Conservation (phyloP, 148 eudicot genomes). For the Polygonum aviculare region DNA sequence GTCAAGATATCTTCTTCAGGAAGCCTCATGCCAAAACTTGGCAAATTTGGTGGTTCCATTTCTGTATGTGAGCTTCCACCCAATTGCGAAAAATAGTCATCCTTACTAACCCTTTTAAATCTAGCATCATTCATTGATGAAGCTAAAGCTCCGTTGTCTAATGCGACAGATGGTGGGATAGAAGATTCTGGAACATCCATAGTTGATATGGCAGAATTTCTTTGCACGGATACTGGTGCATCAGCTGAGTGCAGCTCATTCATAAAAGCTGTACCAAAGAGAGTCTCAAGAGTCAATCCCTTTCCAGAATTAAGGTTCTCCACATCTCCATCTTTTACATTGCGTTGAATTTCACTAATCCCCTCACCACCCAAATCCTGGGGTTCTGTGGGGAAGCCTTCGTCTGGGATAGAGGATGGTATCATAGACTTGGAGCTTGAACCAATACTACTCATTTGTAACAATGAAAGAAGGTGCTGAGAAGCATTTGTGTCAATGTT, state of each 20-base stretch:
- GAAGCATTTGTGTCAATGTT: constrained; percentile 50
- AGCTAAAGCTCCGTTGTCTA: constrained; percentile 21
- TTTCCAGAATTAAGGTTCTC: constrained; percentile 28
- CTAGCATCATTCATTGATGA: constrained; percentile 24
- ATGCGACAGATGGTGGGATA: constrained; percentile 17
- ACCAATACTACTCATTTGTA: constrained; percentile 48
- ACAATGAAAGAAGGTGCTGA: constrained; percentile 76
- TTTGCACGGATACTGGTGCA: constrained; percentile 69
- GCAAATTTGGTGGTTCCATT: constrained; percentile 29
- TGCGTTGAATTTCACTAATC: constrained; percentile 15
- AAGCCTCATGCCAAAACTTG: constrained; percentile 33
- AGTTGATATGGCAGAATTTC: constrained; percentile 30
- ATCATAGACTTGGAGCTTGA: constrained; percentile 18
- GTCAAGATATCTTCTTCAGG: constrained; percentile 67
- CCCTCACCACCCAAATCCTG: constrained; percentile 19
- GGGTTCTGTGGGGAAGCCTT: constrained; percentile 20
- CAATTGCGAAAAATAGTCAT: constrained; percentile 18
- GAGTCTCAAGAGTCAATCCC: constrained; percentile 61
- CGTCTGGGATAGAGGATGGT: constrained; percentile 17
- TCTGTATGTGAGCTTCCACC: constrained; percentile 26
- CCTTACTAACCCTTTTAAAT: constrained; percentile 19
- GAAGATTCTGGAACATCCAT: constrained; percentile 25
- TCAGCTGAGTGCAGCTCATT: constrained; percentile 68
- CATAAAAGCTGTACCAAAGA: constrained; percentile 91
- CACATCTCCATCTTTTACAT: constrained; percentile 24